These are phyloP conservation scores for Hypoxylon fragiforme DNA, from an alignment of 495 filamentous ascomycete genomes.

Conservation along the genomic window DNA sequence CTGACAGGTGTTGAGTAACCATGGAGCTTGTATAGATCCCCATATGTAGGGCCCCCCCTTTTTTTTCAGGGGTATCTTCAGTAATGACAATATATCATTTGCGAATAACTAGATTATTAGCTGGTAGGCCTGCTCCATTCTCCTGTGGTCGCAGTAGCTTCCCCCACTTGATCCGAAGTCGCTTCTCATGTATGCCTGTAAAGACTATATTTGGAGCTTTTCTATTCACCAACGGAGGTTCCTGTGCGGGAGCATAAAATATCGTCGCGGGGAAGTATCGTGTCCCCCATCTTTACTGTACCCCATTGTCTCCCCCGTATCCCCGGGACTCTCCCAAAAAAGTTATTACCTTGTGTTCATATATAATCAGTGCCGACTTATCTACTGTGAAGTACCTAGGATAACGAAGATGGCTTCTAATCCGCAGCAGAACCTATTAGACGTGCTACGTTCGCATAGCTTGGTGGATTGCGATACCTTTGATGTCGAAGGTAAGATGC, in stretches of 20 bases:
- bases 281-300: neutral
- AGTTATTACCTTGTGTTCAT: too few relatives aligned
- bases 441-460: conserved; percentile 50
- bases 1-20: too few relatives aligned
- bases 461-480: conserved; percentile 65
- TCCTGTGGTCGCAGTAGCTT: conserved; percentile 14
- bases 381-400: too few relatives aligned
- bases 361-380: too few relatives aligned
- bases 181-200: conserved; percentile 12
- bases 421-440: conserved; percentile 30
- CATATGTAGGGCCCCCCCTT: too few relatives aligned
- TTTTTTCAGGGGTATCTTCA: neutral
- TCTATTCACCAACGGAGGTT: conserved; percentile 5
- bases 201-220: neutral
- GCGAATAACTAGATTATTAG: neutral
- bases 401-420: conserved; percentile 17
- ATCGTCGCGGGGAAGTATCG: conserved; percentile 5
- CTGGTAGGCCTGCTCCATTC: too few relatives aligned
- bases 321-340: too few relatives aligned
- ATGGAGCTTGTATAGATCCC: too few relatives aligned
- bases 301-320: too few relatives aligned
- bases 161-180: conserved; percentile 31
- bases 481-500: conserved; percentile 53
- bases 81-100: neutral
- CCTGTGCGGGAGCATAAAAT: neutral